These are phyloP conservation scores for Venturia pyrina DNA, from an alignment of 2,329 filamentous ascomycete species.

Conservation along the genomic window DNA sequence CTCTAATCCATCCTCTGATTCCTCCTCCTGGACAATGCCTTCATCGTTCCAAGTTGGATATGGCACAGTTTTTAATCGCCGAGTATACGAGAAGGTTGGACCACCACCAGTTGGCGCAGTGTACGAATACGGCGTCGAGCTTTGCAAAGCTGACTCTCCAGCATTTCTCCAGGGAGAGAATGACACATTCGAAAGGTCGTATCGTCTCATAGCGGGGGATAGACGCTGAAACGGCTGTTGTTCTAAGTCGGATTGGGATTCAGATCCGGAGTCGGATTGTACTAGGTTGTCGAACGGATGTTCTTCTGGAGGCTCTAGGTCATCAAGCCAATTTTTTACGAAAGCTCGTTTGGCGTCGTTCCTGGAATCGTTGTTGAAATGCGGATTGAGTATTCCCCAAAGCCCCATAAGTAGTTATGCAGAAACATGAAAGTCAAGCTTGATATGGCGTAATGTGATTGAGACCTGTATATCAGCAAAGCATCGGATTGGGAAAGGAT, in stretches of 20 bases:
- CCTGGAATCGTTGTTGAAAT: background rate
- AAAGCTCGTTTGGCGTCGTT: conserved; percentile 8
- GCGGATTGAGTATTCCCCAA: conserved; percentile 8
- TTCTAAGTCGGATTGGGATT: background rate
- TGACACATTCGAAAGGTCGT: conserved; percentile 1
- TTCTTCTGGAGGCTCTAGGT: conserved; percentile 5
- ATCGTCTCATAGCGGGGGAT: background rate
- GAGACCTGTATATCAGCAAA: background rate
- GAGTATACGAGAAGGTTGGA: background rate
- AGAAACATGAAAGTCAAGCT: background rate
- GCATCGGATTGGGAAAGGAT: background rate
- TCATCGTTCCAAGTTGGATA: background rate
- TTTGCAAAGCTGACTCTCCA: background rate
- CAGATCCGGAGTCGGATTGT: background rate
- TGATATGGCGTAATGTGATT: background rate
- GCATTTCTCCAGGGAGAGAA: conserved; percentile 8
- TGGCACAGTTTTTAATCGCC: background rate
- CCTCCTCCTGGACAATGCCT: background rate
- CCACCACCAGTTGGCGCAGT: background rate
- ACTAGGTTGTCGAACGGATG: background rate
- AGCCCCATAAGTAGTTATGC: conserved; percentile 8
- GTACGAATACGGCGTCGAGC: background rate
- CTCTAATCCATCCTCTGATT: background rate
- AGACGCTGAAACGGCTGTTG: background rate
- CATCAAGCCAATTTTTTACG: conserved; percentile 11